Evolutionary conservation across 176 grass and related monocot genomes (phyloP).

Genomic region (Eleusine coracana): DNA sequence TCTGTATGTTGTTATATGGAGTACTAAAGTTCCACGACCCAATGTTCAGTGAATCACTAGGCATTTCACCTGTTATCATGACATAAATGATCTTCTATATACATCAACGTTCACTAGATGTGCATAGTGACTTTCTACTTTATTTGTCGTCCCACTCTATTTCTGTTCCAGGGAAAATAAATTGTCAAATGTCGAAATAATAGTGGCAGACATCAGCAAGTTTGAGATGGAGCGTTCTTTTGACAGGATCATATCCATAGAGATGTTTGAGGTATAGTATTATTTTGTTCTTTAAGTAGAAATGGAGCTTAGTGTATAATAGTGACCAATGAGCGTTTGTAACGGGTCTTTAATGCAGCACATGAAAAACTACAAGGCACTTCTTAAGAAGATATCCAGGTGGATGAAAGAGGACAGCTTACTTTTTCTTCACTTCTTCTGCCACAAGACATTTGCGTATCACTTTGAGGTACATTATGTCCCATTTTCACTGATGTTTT

Average conservation of each 20-base stretch:
- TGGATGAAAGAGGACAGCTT: slow-evolving; percentile 93
- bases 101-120: slow-evolving; percentile 14
- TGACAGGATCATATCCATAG: slow-evolving; percentile 92
- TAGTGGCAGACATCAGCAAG: slow-evolving; percentile 87
- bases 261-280: slow-evolving; percentile 85
- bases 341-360: slow-evolving; percentile 53
- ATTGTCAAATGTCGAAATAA: slow-evolving; percentile 82
- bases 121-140: background rate
- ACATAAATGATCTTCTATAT: slow-evolving; percentile 13
- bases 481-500: slow-evolving; percentile 10
- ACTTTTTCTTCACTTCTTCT: slow-evolving; percentile 90
- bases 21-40: background rate
- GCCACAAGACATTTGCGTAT: slow-evolving; percentile 93
- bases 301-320: no score
- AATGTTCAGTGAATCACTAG: background rate
- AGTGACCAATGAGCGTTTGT: background rate
- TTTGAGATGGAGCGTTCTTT: slow-evolving; percentile 94
- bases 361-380: slow-evolving; percentile 97
- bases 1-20: background rate
- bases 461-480: slow-evolving; percentile 80
- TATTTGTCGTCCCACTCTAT: background rate
- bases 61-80: background rate
- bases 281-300: background rate
- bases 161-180: slow-evolving; percentile 63
- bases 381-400: slow-evolving; percentile 91